A percentile compares a stretch with the other conserved stretches of the same genome.
Conservation (phyloP, 2,329 filamentous ascomycete genomes). For the Colletotrichum sp. region DNA sequence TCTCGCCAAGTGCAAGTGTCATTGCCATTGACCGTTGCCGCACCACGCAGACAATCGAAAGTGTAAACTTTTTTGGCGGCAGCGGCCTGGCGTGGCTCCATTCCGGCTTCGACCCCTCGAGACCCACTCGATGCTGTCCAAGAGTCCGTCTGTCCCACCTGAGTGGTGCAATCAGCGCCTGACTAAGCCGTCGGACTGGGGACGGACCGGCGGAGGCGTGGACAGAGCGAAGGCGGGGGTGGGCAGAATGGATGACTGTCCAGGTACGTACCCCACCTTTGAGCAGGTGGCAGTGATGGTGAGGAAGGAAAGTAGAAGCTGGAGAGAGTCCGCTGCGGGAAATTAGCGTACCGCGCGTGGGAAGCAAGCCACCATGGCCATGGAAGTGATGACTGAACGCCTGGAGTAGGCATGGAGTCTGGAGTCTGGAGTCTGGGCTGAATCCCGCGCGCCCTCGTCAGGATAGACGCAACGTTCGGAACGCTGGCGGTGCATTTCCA, state of each 20-base stretch:
- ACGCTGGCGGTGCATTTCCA: not conserved
- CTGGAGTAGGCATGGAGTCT: not conserved
- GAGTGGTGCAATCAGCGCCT: not conserved
- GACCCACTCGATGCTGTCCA: not conserved
- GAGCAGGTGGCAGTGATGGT: not conserved
- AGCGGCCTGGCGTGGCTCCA: not conserved
- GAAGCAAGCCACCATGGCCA: not conserved
- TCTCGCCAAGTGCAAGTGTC: not conserved
- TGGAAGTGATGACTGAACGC: not conserved
- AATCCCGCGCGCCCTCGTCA: not conserved
- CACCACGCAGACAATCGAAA: not conserved
- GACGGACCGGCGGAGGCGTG: not conserved
- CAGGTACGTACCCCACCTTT: not conserved
- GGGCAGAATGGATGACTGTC: not conserved
- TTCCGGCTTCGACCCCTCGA: not conserved
- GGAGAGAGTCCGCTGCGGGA: not conserved
- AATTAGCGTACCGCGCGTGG: not conserved
- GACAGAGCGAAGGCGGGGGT: not conserved
- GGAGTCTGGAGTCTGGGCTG: not conserved
- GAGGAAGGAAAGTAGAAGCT: not conserved
- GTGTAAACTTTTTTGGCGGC: not conserved
- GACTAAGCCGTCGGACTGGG: not conserved
- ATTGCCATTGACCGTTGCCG: not conserved
- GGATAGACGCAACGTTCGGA: not conserved
- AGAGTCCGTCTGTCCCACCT: not conserved